Conservation (phyloP, 2,329 filamentous ascomycete species). For the Scedosporium dehoogii region DNA sequence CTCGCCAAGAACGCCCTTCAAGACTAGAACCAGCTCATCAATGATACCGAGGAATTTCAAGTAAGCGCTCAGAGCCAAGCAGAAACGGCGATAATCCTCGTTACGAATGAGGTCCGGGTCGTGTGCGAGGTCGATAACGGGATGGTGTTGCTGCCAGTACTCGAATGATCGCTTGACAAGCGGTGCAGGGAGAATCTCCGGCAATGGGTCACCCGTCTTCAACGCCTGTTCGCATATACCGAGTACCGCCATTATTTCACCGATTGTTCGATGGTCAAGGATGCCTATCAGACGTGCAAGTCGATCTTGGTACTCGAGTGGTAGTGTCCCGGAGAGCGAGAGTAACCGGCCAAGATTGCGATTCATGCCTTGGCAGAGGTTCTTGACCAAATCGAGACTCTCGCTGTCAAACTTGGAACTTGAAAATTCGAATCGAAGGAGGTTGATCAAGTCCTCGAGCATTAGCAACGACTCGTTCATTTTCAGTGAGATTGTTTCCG, state of each 20-base stretch:
- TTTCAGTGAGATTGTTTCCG: constrained; percentile 19
- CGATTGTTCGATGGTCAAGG: constrained; percentile 31
- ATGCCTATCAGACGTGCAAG: constrained; percentile 28
- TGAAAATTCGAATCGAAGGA: constrained; percentile 20
- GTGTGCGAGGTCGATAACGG: constrained; percentile 14
- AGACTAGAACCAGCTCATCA: constrained; percentile 32
- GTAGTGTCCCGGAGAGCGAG: constrained; percentile 23
- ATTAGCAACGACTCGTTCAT: constrained; percentile 18
- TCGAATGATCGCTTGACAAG: constrained; percentile 26
- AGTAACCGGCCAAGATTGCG: constrained; percentile 22
- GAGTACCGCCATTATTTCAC: constrained; percentile 40
- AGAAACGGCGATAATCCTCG: constrained; percentile 33
- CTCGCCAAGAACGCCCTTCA: constrained; percentile 35
- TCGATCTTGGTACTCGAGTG: constrained; percentile 27
- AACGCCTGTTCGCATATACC: constrained; percentile 35
- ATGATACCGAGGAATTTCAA: constrained; percentile 30
- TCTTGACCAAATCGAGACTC: constrained; percentile 19
- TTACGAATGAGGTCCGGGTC: constrained; percentile 24
- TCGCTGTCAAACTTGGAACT: constrained; percentile 19
- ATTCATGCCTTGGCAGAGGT: constrained; percentile 22
- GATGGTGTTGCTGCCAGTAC: constrained; percentile 14
- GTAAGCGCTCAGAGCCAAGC: constrained; percentile 33
- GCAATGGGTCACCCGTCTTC: constrained; percentile 35
- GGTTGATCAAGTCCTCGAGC: constrained; percentile 15
- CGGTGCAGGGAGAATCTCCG: constrained; percentile 36